Evolutionary conservation across 192 early-diverging fungal genomes (phyloP).

Genomic region (Backusella tuberculispora): DNA sequence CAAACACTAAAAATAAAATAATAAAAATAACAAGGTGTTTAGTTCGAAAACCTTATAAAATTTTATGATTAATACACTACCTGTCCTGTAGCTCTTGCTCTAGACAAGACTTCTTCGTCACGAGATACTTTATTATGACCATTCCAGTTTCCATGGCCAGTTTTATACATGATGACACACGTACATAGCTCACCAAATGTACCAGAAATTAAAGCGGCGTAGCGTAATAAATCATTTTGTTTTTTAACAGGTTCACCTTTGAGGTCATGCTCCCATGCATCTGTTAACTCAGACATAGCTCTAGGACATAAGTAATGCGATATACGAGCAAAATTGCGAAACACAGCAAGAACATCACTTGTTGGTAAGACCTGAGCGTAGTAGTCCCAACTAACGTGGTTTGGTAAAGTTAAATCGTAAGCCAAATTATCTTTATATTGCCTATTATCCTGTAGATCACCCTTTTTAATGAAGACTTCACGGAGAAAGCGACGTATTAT

Average conservation of each 20-base stretch:
- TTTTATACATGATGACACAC: conserved; percentile 44
- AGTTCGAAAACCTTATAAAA: neutral
- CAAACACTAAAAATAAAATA: conserved; percentile 30
- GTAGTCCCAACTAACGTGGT: conserved; percentile 29
- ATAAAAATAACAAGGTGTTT: neutral
- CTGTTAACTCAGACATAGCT: conserved; percentile 34
- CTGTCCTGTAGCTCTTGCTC: conserved; percentile 44
- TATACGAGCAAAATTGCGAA: conserved; percentile 36
- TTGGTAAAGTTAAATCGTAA: conserved; percentile 18
- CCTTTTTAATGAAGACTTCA: conserved; percentile 22
- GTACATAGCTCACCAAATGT: conserved; percentile 45
- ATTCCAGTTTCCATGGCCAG: conserved; percentile 39
- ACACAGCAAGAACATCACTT: conserved; percentile 31
- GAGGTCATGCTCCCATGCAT: conserved; percentile 39
- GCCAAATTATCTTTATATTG: neutral
- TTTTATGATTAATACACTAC: conserved; percentile 21
- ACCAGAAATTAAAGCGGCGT: conserved; percentile 39
- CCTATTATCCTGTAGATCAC: neutral
- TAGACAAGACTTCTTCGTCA: conserved; percentile 27
- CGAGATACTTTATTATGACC: conserved; percentile 7
- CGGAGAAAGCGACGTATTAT: conserved; percentile 31
- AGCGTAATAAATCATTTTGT: conserved; percentile 37
- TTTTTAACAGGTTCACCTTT: conserved; percentile 23
- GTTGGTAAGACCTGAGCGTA: conserved; percentile 24
- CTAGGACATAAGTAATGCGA: conserved; percentile 32